Evolutionary conservation across 108 stramenopile species (phyloP).

Genomic region (Chaetoceros tenuissimus): DNA sequence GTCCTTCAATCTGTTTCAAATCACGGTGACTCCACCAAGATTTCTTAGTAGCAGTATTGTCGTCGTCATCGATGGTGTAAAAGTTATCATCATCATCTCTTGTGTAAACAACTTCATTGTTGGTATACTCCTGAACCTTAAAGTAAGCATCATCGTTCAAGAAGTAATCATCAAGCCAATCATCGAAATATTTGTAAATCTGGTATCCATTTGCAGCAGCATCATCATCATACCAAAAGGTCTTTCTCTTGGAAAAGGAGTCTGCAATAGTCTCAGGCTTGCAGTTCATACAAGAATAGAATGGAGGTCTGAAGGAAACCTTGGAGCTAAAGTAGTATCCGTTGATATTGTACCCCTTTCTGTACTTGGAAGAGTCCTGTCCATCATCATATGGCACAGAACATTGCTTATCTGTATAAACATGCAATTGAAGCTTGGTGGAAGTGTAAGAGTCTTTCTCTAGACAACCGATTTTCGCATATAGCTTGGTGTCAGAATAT

Average conservation of each 20-base stretch:
- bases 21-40: slow-evolving; percentile 9
- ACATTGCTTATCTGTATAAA: slow-evolving; percentile 74
- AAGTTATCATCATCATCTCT: slow-evolving; percentile 35
- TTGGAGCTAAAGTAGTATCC: slow-evolving; percentile 47
- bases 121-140: slow-evolving; percentile 15
- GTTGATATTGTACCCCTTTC: slow-evolving; percentile 60
- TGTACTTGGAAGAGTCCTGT: slow-evolving; percentile 22
- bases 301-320: slow-evolving; percentile 74
- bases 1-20: slow-evolving; percentile 12
- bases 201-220: slow-evolving; percentile 16
- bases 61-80: slow-evolving; percentile 17
- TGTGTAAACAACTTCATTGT: slow-evolving; percentile 14
- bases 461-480: slow-evolving; percentile 84
- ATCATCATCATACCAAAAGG: slow-evolving; percentile 78
- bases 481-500: slow-evolving; percentile 35
- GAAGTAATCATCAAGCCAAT: slow-evolving; percentile 29
- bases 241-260: slow-evolving; percentile 56
- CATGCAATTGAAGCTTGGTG: slow-evolving; percentile 63
- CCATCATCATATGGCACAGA: slow-evolving; percentile 51
- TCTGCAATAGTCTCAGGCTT: slow-evolving; percentile 46
- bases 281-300: slow-evolving; percentile 67
- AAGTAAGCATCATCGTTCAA: slow-evolving; percentile 14
- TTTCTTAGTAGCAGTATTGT: slow-evolving; percentile 18
- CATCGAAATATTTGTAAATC: slow-evolving; percentile 23
- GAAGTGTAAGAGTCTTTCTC: slow-evolving; percentile 76